phyloP scores from a whole-genome alignment of 768 basidiomycete species.

The Mrakia blollopis region DNA sequence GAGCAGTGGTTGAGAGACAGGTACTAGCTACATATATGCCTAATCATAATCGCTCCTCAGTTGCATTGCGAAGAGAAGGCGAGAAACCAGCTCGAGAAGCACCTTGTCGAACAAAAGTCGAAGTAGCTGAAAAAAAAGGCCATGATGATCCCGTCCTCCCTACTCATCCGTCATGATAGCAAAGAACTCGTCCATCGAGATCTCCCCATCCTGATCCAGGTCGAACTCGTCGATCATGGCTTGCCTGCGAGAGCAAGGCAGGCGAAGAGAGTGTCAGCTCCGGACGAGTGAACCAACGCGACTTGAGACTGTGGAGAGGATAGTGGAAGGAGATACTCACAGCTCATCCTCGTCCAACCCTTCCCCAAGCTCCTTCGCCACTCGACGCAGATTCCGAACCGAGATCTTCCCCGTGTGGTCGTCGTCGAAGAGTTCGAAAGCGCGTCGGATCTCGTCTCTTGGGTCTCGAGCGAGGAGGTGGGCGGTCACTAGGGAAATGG shows the following conservation, averaged over 20 bases:
- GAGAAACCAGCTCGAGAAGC: too few relatives aligned
- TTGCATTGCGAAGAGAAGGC: too few relatives aligned
- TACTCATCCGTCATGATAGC: conserved; percentile 91
- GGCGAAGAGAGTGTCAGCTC: neutral
- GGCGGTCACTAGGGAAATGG: conserved; percentile 70
- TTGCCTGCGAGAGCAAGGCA: conserved; percentile 57
- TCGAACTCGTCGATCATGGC: conserved; percentile 99
- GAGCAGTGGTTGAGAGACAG: too few relatives aligned
- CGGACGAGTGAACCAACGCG: neutral
- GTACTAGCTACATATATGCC: too few relatives aligned
- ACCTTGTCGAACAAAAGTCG: too few relatives aligned
- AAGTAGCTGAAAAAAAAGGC: too few relatives aligned
- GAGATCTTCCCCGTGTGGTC: conserved; percentile 92
- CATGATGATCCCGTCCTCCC: too few relatives aligned
- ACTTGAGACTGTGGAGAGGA: neutral
- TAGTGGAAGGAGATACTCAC: conserved; percentile 52
- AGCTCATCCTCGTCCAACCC: conserved; percentile 91
- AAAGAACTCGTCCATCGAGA: conserved; percentile 92
- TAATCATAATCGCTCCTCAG: too few relatives aligned
- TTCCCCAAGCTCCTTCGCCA: conserved; percentile 96
- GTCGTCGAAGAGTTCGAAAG: conserved; percentile 95
- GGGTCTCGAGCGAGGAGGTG: conserved; percentile 90
- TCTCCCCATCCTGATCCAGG: conserved; percentile 95
- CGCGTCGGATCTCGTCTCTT: conserved; percentile 89
- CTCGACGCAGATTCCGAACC: conserved; percentile 79